phyloP scores from a whole-genome alignment of 2,329 filamentous ascomycete species.

The Paecilomyces sp. region DNA sequence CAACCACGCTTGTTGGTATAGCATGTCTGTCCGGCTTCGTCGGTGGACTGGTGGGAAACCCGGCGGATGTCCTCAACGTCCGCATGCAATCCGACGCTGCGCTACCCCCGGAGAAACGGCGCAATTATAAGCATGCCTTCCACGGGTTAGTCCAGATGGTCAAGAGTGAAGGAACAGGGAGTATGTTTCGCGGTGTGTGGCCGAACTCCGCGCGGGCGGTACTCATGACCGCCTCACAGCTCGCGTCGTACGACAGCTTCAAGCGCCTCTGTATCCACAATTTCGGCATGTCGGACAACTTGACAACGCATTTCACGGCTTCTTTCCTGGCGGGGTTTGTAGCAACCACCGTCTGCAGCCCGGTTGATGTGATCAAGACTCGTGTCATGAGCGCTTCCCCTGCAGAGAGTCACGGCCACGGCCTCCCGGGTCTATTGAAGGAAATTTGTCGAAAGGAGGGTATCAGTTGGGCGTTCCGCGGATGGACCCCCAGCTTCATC shows the following conservation, averaged over 20 bases:
- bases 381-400: constrained; percentile 53
- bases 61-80: constrained; percentile 93
- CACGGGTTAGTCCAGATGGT: constrained; percentile 83
- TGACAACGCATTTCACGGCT: constrained; percentile 56
- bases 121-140: constrained; percentile 84
- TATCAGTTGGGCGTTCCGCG: constrained; percentile 57
- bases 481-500: constrained; percentile 62
- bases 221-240: constrained; percentile 60
- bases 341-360: constrained; percentile 60
- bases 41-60: constrained; percentile 85
- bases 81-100: constrained; percentile 94
- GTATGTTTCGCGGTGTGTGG: constrained; percentile 70
- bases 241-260: constrained; percentile 59
- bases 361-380: constrained; percentile 62
- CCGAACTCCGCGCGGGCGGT: constrained; percentile 56
- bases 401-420: constrained; percentile 33
- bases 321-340: constrained; percentile 59
- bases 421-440: constrained; percentile 42
- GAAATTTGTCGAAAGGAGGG: constrained; percentile 53
- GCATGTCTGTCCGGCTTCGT: constrained; percentile 77
- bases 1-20: constrained; percentile 73
- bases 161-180: constrained; percentile 68
- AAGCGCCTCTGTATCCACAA: constrained; percentile 49
- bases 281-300: constrained; percentile 47
- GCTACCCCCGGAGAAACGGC: constrained; percentile 62